Base-by-base conservation (phyloP, 78 protist genomes). In the Bodo saltans region DNA sequence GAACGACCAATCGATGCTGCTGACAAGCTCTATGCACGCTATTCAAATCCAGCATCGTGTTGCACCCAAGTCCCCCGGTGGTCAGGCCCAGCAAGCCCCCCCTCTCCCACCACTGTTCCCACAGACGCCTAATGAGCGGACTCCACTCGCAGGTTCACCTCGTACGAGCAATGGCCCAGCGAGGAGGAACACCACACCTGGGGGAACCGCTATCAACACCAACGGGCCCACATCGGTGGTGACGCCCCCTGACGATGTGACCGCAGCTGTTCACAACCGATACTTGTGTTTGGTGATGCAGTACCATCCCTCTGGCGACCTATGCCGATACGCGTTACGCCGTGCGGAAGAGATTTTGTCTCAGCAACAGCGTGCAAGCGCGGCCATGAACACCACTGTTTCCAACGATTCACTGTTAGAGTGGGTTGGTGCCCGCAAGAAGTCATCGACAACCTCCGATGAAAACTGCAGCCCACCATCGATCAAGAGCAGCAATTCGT, bases 231-330 rank as follows among this genome's bases (percentile, higher is more conserved):
- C n/a, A n/a, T n/a, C n/a, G n/a, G n/a, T n/a, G n/a, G n/a, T n/a
- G n/a, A n/a, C n/a, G n/a, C n/a, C n/a, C n/a, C n/a, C n/a, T n/a
- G n/a, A n/a, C n/a, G n/a, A n/a, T n/a, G n/a, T n/a, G n/a, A n/a
- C n/a, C n/a, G n/a, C n/a, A n/a, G n/a, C n/a, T n/a, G n/a, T n/a
- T n/a, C n/a, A n/a, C n/a, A 33, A 1, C n/a, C 67, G 81, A 29
- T 39, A 76, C 52, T 28, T 76, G 26, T 76, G 81, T 38, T 23
- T 76, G 30, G 81, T 76, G 35, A 76, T 76, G 81, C 69, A 76
- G 3, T 76, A 39, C 41, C 35, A 76, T 39, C 39, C 37, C 34
- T 28, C 25, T 67, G 81, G 81, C 34, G 81, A 76, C 41, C 52
- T 76, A 27, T 42, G 42, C 17, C 3, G 4, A 8, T 76, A 1